Evolutionary conservation across 768 basidiomycete genomes (phyloP).

Genomic region (Boletus coccyginus): DNA sequence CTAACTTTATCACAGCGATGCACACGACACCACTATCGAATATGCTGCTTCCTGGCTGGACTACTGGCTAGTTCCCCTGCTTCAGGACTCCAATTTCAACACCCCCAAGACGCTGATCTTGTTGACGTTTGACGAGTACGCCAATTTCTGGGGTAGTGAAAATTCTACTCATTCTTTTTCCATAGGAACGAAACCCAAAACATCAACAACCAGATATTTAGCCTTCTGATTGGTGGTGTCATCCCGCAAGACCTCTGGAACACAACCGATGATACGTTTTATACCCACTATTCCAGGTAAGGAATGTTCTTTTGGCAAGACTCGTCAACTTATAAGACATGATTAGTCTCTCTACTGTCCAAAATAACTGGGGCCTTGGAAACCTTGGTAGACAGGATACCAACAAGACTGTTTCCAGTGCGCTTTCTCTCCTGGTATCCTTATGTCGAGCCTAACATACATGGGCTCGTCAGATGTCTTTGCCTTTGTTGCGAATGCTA

Average conservation of each 20-base stretch:
- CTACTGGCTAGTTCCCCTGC: slow-evolving; percentile 51
- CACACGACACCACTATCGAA: slow-evolving; percentile 55
- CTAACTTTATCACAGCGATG: slow-evolving; percentile 42
- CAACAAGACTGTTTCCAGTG: slow-evolving; percentile 38
- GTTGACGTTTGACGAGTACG: slow-evolving; percentile 63
- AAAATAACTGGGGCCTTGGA: slow-evolving; percentile 61
- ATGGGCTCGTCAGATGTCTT: slow-evolving; percentile 45
- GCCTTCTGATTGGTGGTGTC: slow-evolving; percentile 44
- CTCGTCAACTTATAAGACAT: background rate
- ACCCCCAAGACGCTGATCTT: slow-evolving; percentile 52
- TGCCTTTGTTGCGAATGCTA: slow-evolving; percentile 44
- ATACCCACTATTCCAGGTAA: slow-evolving; percentile 56
- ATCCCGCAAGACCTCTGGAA: slow-evolving; percentile 41
- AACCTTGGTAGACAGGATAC: slow-evolving; percentile 59
- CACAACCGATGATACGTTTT: slow-evolving; percentile 51
- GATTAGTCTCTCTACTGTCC: slow-evolving; percentile 44
- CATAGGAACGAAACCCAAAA: slow-evolving; percentile 28
- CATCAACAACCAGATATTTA: slow-evolving; percentile 47
- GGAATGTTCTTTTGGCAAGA: background rate
- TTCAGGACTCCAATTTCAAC: slow-evolving; percentile 53
- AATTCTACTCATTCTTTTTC: background rate
- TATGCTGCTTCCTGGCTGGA: slow-evolving; percentile 45
- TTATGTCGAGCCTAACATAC: background rate
- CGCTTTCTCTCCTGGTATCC: background rate
- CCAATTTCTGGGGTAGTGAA: slow-evolving; percentile 5